Evolutionary conservation across 768 basidiomycete species (phyloP), one percentile per base, ranked within the genome.

Genomic region (Lentinula guzmanii): DNA sequence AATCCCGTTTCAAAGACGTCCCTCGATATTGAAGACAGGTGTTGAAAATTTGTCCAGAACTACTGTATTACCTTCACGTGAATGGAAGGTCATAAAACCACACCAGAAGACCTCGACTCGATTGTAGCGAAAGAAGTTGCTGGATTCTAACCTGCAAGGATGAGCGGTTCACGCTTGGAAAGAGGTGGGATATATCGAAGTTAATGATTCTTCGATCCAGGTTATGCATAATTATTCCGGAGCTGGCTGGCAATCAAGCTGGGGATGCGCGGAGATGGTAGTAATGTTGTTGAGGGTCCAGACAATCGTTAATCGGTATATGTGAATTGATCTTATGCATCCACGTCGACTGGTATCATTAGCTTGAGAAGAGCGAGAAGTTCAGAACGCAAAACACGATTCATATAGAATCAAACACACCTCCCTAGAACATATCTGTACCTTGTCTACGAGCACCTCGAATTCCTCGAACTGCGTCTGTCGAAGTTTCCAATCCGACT

Each of bases 191-290:
- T 56, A 42, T 42, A 1, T 62, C 15, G 50, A 58, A 45, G 28
- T 53, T 1, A 18, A 28, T 9, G 15, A 1, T 24, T 16, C 15
- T 21, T 50, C 57, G 8, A 5, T 58, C 3, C 57, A 45, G 28
- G 46, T 48, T 45, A 16, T 63, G 9, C 62, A 63, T 35, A 63
- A 60, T 52, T 60, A 63, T 45, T 51, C 62, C 6, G 62, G 62
- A 33, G 62, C 62, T 15, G 62, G 62, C 8, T 63, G 62, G 62
- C 62, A 63, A 52, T 51, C 58, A 3, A 53, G 41, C 45, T 54
- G 58, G 62, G 62, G 52, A 24, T 56, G 62, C 33, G 62, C 62
- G 9, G 58, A 63, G 15, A 52, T 43, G 51, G 45, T 63, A 15
- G 57, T 58, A n/a, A 43, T 4, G 54, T 34, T 56, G 31, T 24